phyloP scores from a whole-genome alignment of 345 rosid genomes.

The Lepidium didymum region DNA sequence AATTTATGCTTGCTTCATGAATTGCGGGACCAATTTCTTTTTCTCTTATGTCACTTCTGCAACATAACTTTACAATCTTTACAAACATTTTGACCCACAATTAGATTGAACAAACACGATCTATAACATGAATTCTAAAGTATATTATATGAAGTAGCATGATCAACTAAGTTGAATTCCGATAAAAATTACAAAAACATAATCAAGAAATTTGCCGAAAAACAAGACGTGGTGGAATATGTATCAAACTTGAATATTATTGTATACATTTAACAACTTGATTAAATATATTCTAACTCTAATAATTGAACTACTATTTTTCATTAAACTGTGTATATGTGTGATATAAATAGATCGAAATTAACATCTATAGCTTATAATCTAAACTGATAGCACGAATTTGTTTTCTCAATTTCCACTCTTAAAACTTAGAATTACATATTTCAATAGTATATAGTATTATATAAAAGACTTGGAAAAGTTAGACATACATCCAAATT shows the following conservation, averaged over 20 bases:
- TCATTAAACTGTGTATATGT: too few relatives aligned
- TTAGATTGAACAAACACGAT: too few relatives aligned
- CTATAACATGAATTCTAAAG: too few relatives aligned
- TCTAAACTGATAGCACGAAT: neutral
- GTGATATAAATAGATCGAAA: neutral
- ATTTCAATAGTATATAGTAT: neutral
- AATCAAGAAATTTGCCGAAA: too few relatives aligned
- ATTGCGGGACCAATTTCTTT: neutral
- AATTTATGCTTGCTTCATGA: neutral
- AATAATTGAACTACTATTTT: too few relatives aligned
- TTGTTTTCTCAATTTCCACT: neutral
- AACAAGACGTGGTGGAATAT: too few relatives aligned
- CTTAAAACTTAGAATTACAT: neutral
- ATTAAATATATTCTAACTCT: too few relatives aligned
- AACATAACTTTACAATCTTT: neutral
- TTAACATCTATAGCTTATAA: neutral
- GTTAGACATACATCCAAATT: neutral
- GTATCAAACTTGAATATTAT: too few relatives aligned
- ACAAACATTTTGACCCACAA: neutral
- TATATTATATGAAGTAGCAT: too few relatives aligned
- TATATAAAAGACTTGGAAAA: neutral
- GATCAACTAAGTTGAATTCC: too few relatives aligned
- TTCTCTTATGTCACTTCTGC: conserved; percentile 11
- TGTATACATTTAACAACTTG: too few relatives aligned
- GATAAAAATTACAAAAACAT: too few relatives aligned